Evolutionary conservation across 768 basidiomycete genomes (phyloP), one percentile per base, ranked within the genome.

Genomic region (Pholiota molesta): DNA sequence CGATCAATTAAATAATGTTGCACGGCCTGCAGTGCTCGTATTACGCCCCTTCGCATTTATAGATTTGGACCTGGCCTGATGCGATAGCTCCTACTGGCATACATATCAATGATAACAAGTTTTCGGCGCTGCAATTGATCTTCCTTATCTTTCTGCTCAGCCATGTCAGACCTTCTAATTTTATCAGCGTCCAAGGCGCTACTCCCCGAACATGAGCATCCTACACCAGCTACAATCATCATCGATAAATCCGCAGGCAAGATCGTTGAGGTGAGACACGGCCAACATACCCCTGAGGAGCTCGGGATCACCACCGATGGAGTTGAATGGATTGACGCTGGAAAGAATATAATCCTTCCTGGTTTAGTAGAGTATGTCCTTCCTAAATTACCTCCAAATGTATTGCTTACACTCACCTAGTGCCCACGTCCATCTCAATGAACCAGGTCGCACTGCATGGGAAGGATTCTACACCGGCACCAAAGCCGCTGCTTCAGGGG

Each of bases 401-500:
- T 33, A 31, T 62, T 55, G 55, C 45, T 40, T 62, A 49, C 62
- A 61, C 55, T 47, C 49, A 47, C 63, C 13, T 71, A 95, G 93
- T 74, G 84, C 91, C 9, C 93, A 97, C 70, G 95, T 97, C 26
- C 95, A 97, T 75, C 83, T 97, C 58, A 97, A 97, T 74, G 93
- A 96, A 69, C 95, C 95, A 8, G 95, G 95, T 13, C 86, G 95
- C 26, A 94, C 93, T 2, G 87, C 90, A 61, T 97, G 95, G 95
- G 95, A 97, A 71, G 95, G 95, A 0, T 97, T 97, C 72, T 85
- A 83, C 77, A 92, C 94, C 0, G 95, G 94, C n/a, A 96, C 95
- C 1, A 78, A 81, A 58, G 97, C 97, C 19, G 97, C 97, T 1
- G 86, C 88, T 1, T 91, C 94, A 1, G 97, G 97, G 21, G 97